Base-by-base conservation (phyloP, 495 filamentous ascomycete genomes). In the Penicillium canariense region DNA sequence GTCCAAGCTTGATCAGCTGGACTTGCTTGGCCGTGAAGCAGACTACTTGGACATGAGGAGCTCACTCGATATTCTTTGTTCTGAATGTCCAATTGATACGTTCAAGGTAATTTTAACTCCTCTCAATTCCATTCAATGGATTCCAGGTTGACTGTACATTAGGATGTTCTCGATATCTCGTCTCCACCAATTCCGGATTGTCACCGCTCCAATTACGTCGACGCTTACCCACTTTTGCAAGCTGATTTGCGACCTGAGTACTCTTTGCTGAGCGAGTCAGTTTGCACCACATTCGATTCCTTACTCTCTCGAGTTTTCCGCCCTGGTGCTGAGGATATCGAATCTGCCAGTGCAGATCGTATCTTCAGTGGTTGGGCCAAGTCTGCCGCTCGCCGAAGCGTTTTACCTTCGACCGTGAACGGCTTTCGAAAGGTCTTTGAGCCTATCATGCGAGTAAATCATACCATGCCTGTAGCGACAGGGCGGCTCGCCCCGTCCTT, bases 191-290 rank as follows among this genome's bases (percentile, higher is more conserved):
- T 86, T 8, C 69, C 81, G 0, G 75, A 82, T 9, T 87, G 84
- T 59, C 70, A 77, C 8, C 80, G 75, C 34, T 73, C 80, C 5
- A 87, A 90, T 66, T 90, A 81, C 53, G 74, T 83, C 30, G 77
- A 88, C 40, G 85, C 84, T 7, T 70, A 81, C 43, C 76, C 71
- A 11, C 62, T 91, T 2, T 66, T 96, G 14, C 78, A 88, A 59
- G 79, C 82, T 4, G 62, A 67, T 17, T 27, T 69, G 32, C 48
- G 52, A 12, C 61, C 69, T 2, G 73, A 84, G 47, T 72, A 78
- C 59, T 69, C 74, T 4, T 63, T 67, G 1, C 50, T 71, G 15
- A 73, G 60, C 28, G 67, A 60, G 31, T 48, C 55, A 7, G 62
- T 81, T 25, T 66, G 68, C 22, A 54, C 70, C 18, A 72, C 76